These are phyloP conservation scores for Sporothrix phasma DNA, from an alignment of 2,329 filamentous ascomycete species.

Conservation along the genomic window DNA sequence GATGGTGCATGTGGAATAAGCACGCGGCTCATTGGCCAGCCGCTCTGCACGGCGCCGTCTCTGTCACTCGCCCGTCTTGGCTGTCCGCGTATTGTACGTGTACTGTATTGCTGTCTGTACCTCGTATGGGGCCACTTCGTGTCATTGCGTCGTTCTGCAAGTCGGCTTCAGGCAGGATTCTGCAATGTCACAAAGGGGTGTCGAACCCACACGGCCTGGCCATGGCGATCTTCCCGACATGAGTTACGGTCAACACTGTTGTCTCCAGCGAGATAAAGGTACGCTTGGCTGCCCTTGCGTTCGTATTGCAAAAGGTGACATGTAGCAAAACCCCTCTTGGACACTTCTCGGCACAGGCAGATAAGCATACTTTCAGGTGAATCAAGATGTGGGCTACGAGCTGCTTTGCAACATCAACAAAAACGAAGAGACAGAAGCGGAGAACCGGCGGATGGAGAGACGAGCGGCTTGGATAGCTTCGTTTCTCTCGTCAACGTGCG, in stretches of 20 bases:
- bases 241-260: too few relatives aligned
- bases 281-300: too few relatives aligned
- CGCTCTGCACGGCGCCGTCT: background rate
- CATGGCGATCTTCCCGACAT: too few relatives aligned
- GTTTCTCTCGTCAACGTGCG: background rate
- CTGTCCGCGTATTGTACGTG: background rate
- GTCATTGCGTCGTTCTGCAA: background rate
- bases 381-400: background rate
- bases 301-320: too few relatives aligned
- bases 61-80: background rate
- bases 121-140: background rate
- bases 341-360: too few relatives aligned
- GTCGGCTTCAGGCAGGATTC: background rate
- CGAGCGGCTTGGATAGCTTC: background rate
- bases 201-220: too few relatives aligned
- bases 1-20: slow-evolving; percentile 9
- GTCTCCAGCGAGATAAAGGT: too few relatives aligned
- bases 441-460: background rate
- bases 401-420: background rate
- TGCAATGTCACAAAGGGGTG: too few relatives aligned
- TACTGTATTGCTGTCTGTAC: too few relatives aligned
- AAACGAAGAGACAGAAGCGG: background rate
- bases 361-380: background rate
- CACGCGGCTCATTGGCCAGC: slow-evolving; percentile 8
- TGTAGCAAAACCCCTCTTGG: too few relatives aligned